phyloP scores from a whole-genome alignment of 2,329 filamentous ascomycete genomes.

The Phyllachora maydis region DNA sequence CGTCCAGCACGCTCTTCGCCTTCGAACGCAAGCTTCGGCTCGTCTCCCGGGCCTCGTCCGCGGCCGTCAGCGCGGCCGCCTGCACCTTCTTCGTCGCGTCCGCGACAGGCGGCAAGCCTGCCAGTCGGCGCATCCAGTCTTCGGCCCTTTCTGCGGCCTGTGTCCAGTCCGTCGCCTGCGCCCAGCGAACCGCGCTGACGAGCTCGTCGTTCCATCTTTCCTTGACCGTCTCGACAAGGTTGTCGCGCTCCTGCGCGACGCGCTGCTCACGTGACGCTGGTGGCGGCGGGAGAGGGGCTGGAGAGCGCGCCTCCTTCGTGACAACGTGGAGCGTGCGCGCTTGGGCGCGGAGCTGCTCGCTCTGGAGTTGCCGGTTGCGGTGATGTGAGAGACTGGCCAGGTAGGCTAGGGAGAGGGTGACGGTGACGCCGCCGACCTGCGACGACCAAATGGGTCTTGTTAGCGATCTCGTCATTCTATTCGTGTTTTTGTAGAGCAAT shows the following conservation, averaged over 20 bases:
- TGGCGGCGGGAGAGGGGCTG: constrained; percentile 10
- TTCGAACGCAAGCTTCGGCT: constrained; percentile 9
- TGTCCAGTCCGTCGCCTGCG: constrained; percentile 45
- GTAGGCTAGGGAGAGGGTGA: constrained; percentile 56
- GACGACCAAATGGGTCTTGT: constrained; percentile 4
- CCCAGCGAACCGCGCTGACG: constrained; percentile 41
- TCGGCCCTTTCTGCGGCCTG: constrained; percentile 38
- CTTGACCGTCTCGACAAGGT: constrained; percentile 47
- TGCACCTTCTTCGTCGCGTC: constrained; percentile 9
- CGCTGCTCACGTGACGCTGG: constrained; percentile 28
- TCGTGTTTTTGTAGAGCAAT: no score
- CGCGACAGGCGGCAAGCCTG: constrained; percentile 12
- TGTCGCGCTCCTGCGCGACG: constrained; percentile 26
- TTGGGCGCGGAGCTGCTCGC: constrained; percentile 33
- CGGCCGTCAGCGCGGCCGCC: constrained; percentile 13
- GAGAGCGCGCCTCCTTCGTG: constrained; percentile 14
- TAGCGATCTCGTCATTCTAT: constrained; percentile 9
- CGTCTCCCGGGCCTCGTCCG: constrained; percentile 11
- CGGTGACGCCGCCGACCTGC: constrained; percentile 57
- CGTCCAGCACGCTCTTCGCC: constrained; percentile 12
- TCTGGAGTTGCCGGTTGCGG: constrained; percentile 40
- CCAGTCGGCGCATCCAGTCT: constrained; percentile 18
- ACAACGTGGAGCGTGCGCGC: constrained; percentile 30
- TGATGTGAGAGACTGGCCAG: constrained; percentile 50
- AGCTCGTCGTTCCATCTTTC: constrained; percentile 63